Conservation (phyloP, 805 yeast genomes). For the Blastobotrys attinorum region DNA sequence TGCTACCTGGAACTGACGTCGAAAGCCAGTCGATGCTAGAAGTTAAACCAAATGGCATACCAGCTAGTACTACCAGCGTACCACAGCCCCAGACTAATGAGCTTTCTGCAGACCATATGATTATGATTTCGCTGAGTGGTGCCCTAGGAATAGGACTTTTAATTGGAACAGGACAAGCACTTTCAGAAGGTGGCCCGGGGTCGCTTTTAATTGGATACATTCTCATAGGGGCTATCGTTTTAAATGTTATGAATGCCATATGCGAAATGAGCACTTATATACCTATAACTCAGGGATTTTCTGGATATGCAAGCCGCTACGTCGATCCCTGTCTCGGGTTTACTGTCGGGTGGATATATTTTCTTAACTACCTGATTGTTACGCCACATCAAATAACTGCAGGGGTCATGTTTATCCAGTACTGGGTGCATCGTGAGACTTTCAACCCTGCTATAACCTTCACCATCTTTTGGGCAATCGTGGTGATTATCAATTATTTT, state of each 20-base stretch:
- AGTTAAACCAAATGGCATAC: no score
- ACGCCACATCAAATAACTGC: constrained; percentile 82
- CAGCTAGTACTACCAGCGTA: no score
- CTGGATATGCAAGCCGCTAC: constrained; percentile 66
- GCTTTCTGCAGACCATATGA: constrained; percentile 62
- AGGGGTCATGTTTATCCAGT: constrained; percentile 70
- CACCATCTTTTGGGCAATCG: not conserved
- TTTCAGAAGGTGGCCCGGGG: constrained; percentile 63
- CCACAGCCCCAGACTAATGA: no score
- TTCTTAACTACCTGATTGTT: constrained; percentile 64
- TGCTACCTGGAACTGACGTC: no score
- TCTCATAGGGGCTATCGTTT: not conserved
- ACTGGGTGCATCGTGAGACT: constrained; percentile 48
- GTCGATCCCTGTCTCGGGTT: constrained; percentile 69
- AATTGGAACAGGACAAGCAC: constrained; percentile 60
- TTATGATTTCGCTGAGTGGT: constrained; percentile 72
- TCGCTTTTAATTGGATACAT: constrained; percentile 55
- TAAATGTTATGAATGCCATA: constrained; percentile 1
- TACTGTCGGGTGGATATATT: constrained; percentile 74
- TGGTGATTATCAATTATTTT: constrained; percentile 51
- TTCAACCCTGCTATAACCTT: constrained; percentile 5
- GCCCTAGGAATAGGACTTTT: constrained; percentile 76
- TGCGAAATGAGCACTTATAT: constrained; percentile 69
- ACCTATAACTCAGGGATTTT: constrained; percentile 72
- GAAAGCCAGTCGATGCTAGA: no score